Conservation (phyloP, 2,329 filamentous ascomycete species). For the Ophiostoma sp. region DNA sequence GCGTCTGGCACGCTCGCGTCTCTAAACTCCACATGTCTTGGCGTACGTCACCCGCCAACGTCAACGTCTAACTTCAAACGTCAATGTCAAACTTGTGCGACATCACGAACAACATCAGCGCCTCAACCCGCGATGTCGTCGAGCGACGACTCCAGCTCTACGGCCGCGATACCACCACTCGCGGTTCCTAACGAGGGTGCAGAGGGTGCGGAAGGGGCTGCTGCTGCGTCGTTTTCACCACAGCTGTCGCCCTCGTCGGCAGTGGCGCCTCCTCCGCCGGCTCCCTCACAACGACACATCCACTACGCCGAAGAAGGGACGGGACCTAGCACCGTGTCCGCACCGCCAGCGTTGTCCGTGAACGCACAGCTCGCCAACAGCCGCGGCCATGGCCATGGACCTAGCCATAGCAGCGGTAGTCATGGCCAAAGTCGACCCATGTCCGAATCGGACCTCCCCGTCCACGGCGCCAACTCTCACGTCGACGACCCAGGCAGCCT, state of each 20-base stretch:
- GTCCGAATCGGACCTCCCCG: neutral
- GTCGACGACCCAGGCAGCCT: neutral
- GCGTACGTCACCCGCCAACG: slow-evolving; percentile 13
- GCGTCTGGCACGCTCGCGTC: neutral
- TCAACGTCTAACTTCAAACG: neutral
- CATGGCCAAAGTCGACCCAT: neutral
- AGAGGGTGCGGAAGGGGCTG: neutral
- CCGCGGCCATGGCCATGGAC: neutral
- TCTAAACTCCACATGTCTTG: slow-evolving; percentile 18
- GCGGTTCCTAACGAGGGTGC: neutral
- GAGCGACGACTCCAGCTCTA: neutral
- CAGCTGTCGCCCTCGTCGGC: neutral
- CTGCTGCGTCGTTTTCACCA: neutral
- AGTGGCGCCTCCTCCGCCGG: neutral
- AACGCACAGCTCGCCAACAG: slow-evolving; percentile 2
- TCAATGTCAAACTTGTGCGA: neutral
- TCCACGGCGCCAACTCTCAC: slow-evolving; percentile 8
- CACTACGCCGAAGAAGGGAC: neutral
- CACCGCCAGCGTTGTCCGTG: neutral
- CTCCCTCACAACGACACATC: neutral
- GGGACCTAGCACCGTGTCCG: neutral
- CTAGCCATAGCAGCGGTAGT: neutral
- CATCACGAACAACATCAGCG: neutral
- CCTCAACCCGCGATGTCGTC: neutral
- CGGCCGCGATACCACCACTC: neutral